phyloP scores from a whole-genome alignment of 257 asterid species.

The Primulina huaijiensis region DNA sequence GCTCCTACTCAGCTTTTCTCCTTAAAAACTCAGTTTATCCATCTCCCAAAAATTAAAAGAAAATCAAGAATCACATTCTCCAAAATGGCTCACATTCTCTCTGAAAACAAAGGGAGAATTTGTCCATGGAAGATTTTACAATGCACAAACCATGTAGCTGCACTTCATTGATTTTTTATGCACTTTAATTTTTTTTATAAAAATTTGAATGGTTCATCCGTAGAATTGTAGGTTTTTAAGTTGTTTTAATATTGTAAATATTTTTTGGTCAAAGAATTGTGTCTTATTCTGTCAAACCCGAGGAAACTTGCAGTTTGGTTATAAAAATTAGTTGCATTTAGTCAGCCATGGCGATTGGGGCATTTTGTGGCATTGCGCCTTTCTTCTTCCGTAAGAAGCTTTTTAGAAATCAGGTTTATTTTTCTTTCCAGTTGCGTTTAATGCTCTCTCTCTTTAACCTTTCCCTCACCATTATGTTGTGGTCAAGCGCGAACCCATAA shows the following conservation, averaged over 20 bases:
- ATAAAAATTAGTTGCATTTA: constrained; percentile 10
- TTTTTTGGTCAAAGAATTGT: neutral
- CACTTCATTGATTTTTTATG: constrained; percentile 22
- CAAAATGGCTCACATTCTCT: constrained; percentile 47
- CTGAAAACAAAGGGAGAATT: constrained; percentile 47
- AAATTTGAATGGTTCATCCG: constrained; percentile 32
- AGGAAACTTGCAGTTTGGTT: neutral
- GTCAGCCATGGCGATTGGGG: constrained; percentile 44
- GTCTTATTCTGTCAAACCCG: neutral
- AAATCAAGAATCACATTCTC: constrained; percentile 13
- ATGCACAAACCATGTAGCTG: constrained; percentile 27
- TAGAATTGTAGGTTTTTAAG: constrained; percentile 25
- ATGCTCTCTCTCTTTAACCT: neutral
- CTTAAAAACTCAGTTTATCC: constrained; percentile 29
- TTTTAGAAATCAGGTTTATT: constrained; percentile 43
- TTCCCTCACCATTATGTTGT: too few relatives aligned
- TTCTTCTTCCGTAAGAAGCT: constrained; percentile 40
- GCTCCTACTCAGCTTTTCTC: constrained; percentile 32
- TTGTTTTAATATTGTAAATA: constrained; percentile 5
- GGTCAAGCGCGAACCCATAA: neutral
- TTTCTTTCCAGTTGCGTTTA: neutral
- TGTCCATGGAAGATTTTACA: constrained; percentile 37
- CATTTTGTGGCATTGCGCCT: constrained; percentile 49
- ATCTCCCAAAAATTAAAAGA: constrained; percentile 2
- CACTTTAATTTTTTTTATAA: neutral